Conservation (phyloP, 768 basidiomycete genomes). For the Tylopilus sp. region DNA sequence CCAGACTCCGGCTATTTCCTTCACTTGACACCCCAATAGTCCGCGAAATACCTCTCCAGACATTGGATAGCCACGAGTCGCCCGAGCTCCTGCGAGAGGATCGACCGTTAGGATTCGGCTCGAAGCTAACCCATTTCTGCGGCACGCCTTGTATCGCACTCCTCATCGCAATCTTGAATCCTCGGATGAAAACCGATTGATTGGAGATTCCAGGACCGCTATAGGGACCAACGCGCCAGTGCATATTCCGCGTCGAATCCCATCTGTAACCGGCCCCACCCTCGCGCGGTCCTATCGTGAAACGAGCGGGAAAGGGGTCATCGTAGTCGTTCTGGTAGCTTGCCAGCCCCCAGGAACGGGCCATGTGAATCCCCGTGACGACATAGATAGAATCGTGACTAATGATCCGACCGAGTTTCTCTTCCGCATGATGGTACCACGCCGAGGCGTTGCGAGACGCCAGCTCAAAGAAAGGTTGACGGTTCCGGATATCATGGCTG, state of each 20-base stretch:
- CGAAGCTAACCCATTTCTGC: constrained; percentile 16
- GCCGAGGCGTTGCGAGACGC: constrained; percentile 23
- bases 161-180: constrained; percentile 30
- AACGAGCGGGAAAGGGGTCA: constrained; percentile 13
- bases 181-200: constrained; percentile 31
- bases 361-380: constrained; percentile 27
- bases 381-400: constrained; percentile 33
- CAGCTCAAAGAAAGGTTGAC: constrained; percentile 23
- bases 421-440: constrained; percentile 33
- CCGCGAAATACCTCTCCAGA: constrained; percentile 16
- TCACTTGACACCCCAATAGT: constrained; percentile 11
- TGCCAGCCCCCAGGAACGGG: constrained; percentile 31
- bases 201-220: constrained; percentile 13
- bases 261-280: constrained; percentile 12
- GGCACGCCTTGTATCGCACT: constrained; percentile 11
- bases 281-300: constrained; percentile 9
- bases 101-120: neutral
- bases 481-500: constrained; percentile 25
- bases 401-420: constrained; percentile 24
- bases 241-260: constrained; percentile 17
- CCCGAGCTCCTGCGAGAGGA: neutral
- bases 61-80: constrained; percentile 18
- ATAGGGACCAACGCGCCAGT: constrained; percentile 18
- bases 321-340: constrained; percentile 11
- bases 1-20: neutral